Evolutionary conservation across 495 filamentous ascomycete species (phyloP), one percentile per base, ranked within the genome.

Genomic region (Hapsidospora chrysogenum): DNA sequence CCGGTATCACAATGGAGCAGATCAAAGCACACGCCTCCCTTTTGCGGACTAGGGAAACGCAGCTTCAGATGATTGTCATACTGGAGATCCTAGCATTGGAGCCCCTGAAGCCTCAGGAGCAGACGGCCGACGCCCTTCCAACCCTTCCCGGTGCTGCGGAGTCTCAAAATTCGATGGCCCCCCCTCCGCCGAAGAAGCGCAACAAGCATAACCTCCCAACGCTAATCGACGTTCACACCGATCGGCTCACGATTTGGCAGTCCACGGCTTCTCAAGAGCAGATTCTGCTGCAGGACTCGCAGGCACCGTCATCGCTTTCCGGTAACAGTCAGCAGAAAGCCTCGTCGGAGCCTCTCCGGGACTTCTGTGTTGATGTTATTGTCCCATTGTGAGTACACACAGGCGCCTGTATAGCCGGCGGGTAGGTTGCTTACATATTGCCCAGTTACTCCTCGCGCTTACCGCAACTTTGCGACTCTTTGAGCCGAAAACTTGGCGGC

Each of bases 221-320:
- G 1, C 64, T 85, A 15, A 63, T 97, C 6, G 87, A 96, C 45
- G 57, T 92, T 3, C 74, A 92, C 33, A 69, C 92, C 9, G 92
- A 97, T 50, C 73, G 85, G 22, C 63, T 97, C 16, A 92, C 85
- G 49, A 97, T 97, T 26, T 97, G 92, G 92, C 85, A 94, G 47
- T 83, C 85, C n/a, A 72, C 80, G 34, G 66, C 70, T 9, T 51
- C 64, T 4, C 72, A 73, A 17, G 61, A 63, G 27, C 43, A 56
- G 28, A 71, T 68, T 30, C 60, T 61, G 17, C 50, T 65, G 21
- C 65, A 69, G 25, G 70, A 76, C 41, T 53, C 63, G 9, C 54
- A 63, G 31, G 21, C 38, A 7, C 30, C 39, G 2, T 39, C 41
- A 4, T 40, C 48, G 16, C 54, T 53, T 15, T 30, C 47, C 2